A percentile compares a stretch with the other conserved stretches of the same genome.
These are phyloP conservation scores for Meyerozyma carpophila DNA, from an alignment of 1,139 yeast species.

Conservation along the genomic window DNA sequence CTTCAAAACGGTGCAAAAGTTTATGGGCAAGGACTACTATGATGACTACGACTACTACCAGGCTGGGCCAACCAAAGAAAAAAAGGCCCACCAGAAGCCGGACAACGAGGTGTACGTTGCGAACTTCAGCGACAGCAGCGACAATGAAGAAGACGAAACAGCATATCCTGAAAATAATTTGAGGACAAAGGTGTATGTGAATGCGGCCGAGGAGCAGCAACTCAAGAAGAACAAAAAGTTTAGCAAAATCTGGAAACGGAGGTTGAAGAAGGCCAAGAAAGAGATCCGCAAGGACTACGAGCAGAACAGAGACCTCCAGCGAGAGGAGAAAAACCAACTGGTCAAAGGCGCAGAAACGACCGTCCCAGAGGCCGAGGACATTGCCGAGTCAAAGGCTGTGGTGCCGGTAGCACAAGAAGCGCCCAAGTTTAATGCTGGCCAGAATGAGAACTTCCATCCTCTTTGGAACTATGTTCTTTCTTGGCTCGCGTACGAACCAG, in stretches of 20 bases:
- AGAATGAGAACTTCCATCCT: constrained; percentile 27
- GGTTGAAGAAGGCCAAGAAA: constrained; percentile 4
- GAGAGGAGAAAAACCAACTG: neutral
- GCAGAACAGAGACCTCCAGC: neutral
- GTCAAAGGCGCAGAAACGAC: too few species aligned
- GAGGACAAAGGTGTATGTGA: constrained; percentile 1
- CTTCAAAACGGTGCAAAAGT: constrained; percentile 23
- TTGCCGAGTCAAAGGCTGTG: neutral
- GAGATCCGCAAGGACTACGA: constrained; percentile 4
- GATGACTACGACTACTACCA: constrained; percentile 32
- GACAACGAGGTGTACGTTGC: constrained; percentile 1
- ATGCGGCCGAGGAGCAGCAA: constrained; percentile 1
- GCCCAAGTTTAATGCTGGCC: constrained; percentile 2
- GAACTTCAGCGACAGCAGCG: constrained; percentile 1
- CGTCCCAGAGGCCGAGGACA: neutral
- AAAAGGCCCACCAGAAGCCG: constrained; percentile 7
- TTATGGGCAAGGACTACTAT: constrained; percentile 29
- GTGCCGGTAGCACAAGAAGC: neutral
- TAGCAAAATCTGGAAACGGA: constrained; percentile 1
- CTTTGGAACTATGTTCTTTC: constrained; percentile 34
- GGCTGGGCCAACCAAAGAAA: constrained; percentile 6
- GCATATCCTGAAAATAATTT: neutral
- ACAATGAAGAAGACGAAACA: neutral
- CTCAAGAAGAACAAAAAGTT: constrained; percentile 2
- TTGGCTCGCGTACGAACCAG: constrained; percentile 28